Evolutionary conservation across 371 early-diverging fungal genomes (phyloP), one percentile per base, ranked within the genome.

Genomic region (Zopfochytrium polystomum): DNA sequence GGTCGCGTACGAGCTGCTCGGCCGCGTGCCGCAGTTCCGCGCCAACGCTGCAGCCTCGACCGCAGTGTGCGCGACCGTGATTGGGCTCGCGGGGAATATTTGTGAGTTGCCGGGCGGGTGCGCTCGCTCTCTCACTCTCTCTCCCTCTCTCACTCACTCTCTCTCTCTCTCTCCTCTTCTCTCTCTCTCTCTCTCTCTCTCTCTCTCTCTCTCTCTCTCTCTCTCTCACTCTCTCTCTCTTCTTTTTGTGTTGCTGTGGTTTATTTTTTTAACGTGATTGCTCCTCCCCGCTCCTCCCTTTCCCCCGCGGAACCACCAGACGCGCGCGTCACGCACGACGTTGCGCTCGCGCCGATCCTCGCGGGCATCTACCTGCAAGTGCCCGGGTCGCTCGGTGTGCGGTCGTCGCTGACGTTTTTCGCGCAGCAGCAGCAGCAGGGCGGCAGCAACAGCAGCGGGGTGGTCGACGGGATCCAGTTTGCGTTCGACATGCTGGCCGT

Each of bases 321-420:
- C 64, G 76, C 81, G n/a, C 68, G 74, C n/a, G 15, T 80, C n/a
- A 76, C 77, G 34, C 65, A 70, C 33, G 73, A 77, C 31, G 74
- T 77, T 7, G 80, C 84, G 6, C 72, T 83, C 27, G 77, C 80
- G 13, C 75, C 72, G 0, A 75, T 85, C 49, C 66, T 85, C 3
- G 63, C 78, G 2, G 80, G 81, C 0, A 74, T 84, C 18, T 55
- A 80, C 45, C 55, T 82, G 31, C 71, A 83, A 26, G 83, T 83
- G 0, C 85, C 84, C 1, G 85, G 85, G 11, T 66, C 72, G 25
- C 43, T 81, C 1, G 83, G 83, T 15, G 83, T 85, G 9, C 62
- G 76, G 25, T 75, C 75, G 5, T 72, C 78, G 18, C 61, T 81
- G 57, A 63, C 70, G 0, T 71, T 83, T 54, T 68, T 83, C 38